phyloP scores from a whole-genome alignment of 345 rosid species.

The Syzygium jambos region DNA sequence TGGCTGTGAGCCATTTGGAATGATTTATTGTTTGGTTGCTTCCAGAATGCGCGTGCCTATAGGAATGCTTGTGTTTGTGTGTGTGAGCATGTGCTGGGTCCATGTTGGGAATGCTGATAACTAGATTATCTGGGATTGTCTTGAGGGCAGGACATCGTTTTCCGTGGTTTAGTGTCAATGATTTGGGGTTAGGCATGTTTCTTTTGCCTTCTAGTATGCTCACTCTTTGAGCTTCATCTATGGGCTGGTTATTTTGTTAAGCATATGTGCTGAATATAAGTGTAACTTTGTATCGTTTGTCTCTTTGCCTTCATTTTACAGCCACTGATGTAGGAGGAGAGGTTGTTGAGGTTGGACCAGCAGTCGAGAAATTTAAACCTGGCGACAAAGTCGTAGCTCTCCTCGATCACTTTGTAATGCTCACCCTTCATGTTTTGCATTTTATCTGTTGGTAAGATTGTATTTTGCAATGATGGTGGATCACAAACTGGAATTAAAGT shows the following conservation, averaged over 20 bases:
- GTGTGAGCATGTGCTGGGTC: background rate
- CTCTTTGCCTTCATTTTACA: background rate
- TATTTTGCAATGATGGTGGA: background rate
- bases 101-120: background rate
- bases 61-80: background rate
- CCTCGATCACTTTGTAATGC: slow-evolving; percentile 6
- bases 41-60: background rate
- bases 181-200: background rate
- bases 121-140: background rate
- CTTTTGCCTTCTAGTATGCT: background rate
- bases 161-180: background rate
- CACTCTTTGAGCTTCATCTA: background rate
- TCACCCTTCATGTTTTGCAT: background rate
- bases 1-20: background rate
- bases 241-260: background rate
- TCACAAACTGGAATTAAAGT: background rate
- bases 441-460: background rate
- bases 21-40: background rate
- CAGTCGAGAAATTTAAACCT: slow-evolving; percentile 13
- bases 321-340: slow-evolving; percentile 33
- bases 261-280: background rate
- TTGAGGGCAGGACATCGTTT: background rate
- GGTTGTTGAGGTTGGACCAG: slow-evolving; percentile 22
- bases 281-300: background rate
- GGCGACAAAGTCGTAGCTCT: slow-evolving; percentile 29